Percentiles rank a stretch among this genome's conserved stretches.
These are phyloP conservation scores for Skeletonema tropicum DNA, from an alignment of 108 stramenopile genomes.

Conservation along the genomic window DNA sequence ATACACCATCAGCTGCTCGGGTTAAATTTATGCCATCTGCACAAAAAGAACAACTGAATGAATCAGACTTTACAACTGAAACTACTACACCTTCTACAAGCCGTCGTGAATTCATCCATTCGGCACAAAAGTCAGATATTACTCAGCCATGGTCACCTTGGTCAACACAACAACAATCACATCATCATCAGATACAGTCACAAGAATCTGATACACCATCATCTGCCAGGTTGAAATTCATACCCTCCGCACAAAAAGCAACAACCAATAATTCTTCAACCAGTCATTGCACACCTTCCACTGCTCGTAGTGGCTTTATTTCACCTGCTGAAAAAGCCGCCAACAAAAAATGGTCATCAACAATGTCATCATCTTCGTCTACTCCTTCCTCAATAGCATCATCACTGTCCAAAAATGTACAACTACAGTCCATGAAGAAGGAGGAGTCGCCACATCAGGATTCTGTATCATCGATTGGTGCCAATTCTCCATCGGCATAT, in stretches of 20 bases:
- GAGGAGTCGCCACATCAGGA: conserved; percentile 2
- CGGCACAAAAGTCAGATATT: conserved; percentile 17
- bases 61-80: not conserved
- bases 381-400: not conserved
- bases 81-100: not conserved
- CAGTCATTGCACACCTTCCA: conserved; percentile 5
- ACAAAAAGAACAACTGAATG: not conserved
- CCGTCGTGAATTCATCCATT: conserved; percentile 14
- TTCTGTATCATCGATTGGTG: conserved; percentile 5
- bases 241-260: not conserved
- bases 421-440: not conserved
- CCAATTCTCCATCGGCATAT: not conserved
- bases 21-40: not conserved
- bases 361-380: not conserved
- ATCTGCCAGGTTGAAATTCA: not conserved
- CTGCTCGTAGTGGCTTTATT: conserved; percentile 7
- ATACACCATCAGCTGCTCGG: not conserved
- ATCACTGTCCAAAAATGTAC: not conserved
- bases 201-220: conserved; percentile 1
- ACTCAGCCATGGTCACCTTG: conserved; percentile 26
- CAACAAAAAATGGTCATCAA: not conserved
- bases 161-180: conserved; percentile 9
- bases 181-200: too few relatives aligned
- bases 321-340: not conserved
- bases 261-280: not conserved